phyloP scores from a whole-genome alignment of 495 filamentous ascomycete genomes.

The Chaetomium fimeti region DNA sequence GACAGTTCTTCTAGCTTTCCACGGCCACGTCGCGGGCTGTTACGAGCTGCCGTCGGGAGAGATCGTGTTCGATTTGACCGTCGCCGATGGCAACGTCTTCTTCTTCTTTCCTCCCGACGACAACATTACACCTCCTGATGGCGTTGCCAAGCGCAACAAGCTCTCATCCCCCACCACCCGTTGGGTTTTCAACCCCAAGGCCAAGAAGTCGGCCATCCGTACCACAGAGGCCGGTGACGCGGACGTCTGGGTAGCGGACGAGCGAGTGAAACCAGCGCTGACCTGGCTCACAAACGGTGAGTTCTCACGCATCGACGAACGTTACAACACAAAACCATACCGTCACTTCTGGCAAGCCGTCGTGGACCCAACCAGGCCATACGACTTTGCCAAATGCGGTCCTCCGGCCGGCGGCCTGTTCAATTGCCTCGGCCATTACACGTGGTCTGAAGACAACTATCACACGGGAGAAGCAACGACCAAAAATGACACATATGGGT shows the following conservation, averaged over 20 bases:
- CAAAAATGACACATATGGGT: neutral
- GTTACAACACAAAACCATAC: constrained; percentile 51
- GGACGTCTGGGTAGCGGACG: constrained; percentile 32
- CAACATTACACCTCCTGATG: constrained; percentile 28
- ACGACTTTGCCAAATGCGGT: constrained; percentile 52
- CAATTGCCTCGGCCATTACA: constrained; percentile 50
- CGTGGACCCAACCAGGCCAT: constrained; percentile 46
- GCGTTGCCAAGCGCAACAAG: constrained; percentile 35
- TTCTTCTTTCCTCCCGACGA: constrained; percentile 55
- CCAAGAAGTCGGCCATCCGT: constrained; percentile 28
- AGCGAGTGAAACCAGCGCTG: constrained; percentile 35
- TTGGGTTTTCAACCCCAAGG: constrained; percentile 54
- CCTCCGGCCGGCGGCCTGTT: constrained; percentile 50
- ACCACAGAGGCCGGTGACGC: constrained; percentile 20
- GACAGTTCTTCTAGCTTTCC: constrained; percentile 40
- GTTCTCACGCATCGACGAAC: constrained; percentile 61
- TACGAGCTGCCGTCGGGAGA: constrained; percentile 51
- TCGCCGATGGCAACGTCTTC: constrained; percentile 57
- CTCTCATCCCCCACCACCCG: constrained; percentile 52
- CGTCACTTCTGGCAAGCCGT: constrained; percentile 55
- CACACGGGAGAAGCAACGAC: constrained; percentile 14
- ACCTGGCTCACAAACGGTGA: constrained; percentile 52
- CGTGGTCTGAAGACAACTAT: constrained; percentile 36
- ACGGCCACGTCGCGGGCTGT: constrained; percentile 50
- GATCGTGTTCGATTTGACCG: constrained; percentile 54